These are phyloP conservation scores for Termitomyces sp. DNA, from an alignment of 768 basidiomycete genomes.

Conservation along the genomic window DNA sequence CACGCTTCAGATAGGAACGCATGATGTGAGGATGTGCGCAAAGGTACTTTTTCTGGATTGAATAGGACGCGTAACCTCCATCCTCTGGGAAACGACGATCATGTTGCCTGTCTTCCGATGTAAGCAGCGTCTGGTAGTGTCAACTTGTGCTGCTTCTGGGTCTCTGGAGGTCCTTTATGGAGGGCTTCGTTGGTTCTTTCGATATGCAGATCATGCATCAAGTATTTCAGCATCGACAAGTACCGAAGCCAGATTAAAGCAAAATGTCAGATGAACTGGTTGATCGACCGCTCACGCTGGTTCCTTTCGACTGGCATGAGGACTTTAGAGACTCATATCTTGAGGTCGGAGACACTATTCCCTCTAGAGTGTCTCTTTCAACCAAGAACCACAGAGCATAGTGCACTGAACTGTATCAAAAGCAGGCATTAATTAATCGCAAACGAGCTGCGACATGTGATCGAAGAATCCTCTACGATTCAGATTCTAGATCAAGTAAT, in stretches of 20 bases:
- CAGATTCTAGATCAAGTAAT: too few species aligned
- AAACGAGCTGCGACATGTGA: too few species aligned
- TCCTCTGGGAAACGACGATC: not conserved
- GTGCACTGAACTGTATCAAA: not conserved
- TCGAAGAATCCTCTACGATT: too few species aligned
- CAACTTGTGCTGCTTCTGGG: not conserved
- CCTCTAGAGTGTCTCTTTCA: too few species aligned
- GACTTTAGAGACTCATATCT: not conserved
- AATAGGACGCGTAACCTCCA: not conserved
- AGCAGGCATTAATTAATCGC: not conserved
- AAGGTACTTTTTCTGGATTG: not conserved
- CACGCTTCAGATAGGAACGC: not conserved
- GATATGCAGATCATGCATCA: not conserved
- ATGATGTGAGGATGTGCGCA: not conserved
- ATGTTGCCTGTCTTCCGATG: not conserved
- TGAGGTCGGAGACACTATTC: too few species aligned
- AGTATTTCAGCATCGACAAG: not conserved
- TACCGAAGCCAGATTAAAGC: not conserved
- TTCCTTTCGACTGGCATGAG: not conserved
- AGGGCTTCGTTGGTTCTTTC: not conserved
- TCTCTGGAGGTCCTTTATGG: not conserved
- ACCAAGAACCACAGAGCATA: too few species aligned
- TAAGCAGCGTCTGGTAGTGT: not conserved
- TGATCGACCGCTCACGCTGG: not conserved
- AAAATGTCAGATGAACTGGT: not conserved